Conservation (phyloP, 2,329 filamentous ascomycete species). For the Cyphellophora attinorum region DNA sequence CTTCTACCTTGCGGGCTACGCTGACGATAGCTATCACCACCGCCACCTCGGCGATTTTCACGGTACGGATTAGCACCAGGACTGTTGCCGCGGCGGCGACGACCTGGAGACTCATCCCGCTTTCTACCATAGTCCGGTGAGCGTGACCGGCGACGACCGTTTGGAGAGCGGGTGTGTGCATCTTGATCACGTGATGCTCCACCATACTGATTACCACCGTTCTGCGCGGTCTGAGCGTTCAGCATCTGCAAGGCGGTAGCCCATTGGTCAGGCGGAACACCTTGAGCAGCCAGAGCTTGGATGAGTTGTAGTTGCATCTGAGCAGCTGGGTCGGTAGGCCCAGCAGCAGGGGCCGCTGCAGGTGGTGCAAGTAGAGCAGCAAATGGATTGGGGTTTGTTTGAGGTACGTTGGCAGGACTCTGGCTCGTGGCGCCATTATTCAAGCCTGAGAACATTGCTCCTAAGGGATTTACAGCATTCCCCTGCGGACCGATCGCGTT, state of each 20-base stretch:
- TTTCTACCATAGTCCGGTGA: constrained; percentile 54
- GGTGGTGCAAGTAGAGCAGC: constrained; percentile 31
- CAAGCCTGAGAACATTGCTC: constrained; percentile 37
- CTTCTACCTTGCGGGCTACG: constrained; percentile 64
- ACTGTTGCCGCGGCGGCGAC: constrained; percentile 60
- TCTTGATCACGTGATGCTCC: constrained; percentile 33
- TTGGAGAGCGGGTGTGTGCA: constrained; percentile 54
- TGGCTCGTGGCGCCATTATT: constrained; percentile 30
- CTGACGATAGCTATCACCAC: constrained; percentile 65
- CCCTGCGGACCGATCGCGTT: constrained; percentile 38
- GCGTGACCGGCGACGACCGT: no score
- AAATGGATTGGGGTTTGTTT: constrained; percentile 27
- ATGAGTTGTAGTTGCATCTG: constrained; percentile 68
- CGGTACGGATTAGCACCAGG: constrained; percentile 58
- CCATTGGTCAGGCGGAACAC: constrained; percentile 69
- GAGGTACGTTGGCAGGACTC: constrained; percentile 20
- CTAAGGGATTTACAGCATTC: constrained; percentile 54
- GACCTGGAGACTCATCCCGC: constrained; percentile 69
- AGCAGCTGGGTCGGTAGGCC: constrained; percentile 33
- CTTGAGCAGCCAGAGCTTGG: constrained; percentile 65
- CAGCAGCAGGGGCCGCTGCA: constrained; percentile 12
- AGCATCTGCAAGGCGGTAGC: constrained; percentile 46
- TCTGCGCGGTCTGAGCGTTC: constrained; percentile 27
- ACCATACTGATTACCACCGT: constrained; percentile 26
- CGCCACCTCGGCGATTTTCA: constrained; percentile 42